Percentiles rank a stretch among this genome's conserved stretches.
These are phyloP conservation scores for Podochytrium sp. DNA, from an alignment of 192 early-diverging fungal species.

Conservation along the genomic window DNA sequence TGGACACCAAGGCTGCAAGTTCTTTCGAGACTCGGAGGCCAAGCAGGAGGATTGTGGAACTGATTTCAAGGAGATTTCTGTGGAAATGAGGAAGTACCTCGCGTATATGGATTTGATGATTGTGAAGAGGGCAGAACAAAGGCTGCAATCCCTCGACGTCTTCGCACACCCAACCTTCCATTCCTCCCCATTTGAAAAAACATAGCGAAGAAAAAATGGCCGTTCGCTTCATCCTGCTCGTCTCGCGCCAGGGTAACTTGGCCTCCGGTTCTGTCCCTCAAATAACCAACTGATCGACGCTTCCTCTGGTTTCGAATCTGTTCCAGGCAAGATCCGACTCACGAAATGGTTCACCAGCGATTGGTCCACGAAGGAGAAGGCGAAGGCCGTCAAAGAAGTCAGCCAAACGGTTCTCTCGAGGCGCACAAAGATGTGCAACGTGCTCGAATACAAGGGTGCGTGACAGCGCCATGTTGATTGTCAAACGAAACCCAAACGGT, in stretches of 20 bases:
- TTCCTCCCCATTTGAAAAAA: no score
- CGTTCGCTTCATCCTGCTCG: conserved; percentile 56
- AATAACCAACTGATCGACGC: background rate
- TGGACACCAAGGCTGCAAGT: no score
- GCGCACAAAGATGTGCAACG: conserved; percentile 96
- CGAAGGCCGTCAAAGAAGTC: conserved; percentile 93
- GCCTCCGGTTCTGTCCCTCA: no score
- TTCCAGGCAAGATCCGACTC: conserved; percentile 53
- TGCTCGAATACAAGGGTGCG: conserved; percentile 91
- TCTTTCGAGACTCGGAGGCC: no score
- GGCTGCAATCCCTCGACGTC: no score
- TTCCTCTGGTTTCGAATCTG: background rate
- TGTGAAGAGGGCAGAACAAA: no score
- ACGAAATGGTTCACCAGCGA: conserved; percentile 64
- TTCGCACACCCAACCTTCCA: no score
- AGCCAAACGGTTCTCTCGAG: conserved; percentile 85
- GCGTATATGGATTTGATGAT: no score
- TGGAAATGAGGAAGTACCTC: no score
- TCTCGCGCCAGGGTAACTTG: conserved; percentile 51
- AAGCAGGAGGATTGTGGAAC: no score
- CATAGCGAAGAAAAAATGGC: conserved; percentile 46
- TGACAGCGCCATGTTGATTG: background rate
- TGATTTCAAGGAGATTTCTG: no score
- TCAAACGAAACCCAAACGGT: background rate
- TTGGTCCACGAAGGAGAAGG: conserved; percentile 84